Evolutionary conservation across 768 basidiomycete species (phyloP).

Genomic region (Leccinum fibrillosum): DNA sequence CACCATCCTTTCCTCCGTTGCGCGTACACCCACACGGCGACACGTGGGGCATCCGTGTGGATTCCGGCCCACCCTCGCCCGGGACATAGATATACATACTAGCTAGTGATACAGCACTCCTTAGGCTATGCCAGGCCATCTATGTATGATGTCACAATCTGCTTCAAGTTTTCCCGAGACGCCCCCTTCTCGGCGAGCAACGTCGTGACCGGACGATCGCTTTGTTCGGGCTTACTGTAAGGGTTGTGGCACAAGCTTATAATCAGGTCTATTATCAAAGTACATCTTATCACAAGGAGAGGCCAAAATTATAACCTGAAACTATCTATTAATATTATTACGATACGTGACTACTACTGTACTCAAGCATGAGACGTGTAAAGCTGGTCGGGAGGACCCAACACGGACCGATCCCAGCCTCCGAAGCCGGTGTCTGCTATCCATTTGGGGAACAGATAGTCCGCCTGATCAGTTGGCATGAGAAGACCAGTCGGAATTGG

Average conservation of each 20-base stretch:
- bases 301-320: too few relatives aligned
- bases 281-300: too few relatives aligned
- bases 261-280: too few relatives aligned
- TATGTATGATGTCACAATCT: too few relatives aligned
- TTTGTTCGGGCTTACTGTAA: too few relatives aligned
- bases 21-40: background rate
- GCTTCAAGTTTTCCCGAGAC: too few relatives aligned
- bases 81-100: background rate
- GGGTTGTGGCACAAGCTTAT: too few relatives aligned
- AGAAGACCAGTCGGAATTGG: background rate
- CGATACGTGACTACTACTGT: background rate
- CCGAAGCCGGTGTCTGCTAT: constrained; percentile 11
- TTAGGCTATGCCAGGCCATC: too few relatives aligned
- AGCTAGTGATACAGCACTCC: background rate
- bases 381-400: background rate
- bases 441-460: constrained; percentile 16
- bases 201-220: too few relatives aligned
- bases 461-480: background rate
- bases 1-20: background rate
- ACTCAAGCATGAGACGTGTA: background rate
- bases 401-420: constrained; percentile 8
- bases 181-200: too few relatives aligned
- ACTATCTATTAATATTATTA: background rate
- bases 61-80: background rate
- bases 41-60: background rate